Percentiles rank a stretch among this genome's conserved stretches.
phyloP scores from a whole-genome alignment of 768 basidiomycete genomes.

The Hygrocybe punicea region DNA sequence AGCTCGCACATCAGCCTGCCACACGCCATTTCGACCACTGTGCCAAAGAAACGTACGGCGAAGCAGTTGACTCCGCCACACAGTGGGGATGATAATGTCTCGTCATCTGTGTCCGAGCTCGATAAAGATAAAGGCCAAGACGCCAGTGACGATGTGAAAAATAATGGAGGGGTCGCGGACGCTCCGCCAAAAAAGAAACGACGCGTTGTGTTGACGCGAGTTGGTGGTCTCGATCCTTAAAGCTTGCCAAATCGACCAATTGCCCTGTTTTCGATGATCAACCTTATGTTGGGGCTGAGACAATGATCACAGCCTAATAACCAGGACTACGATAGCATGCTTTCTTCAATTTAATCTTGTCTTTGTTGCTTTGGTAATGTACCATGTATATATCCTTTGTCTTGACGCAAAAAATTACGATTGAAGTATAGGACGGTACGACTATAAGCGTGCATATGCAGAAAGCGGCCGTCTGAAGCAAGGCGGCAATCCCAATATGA shows the following conservation, averaged over 20 bases:
- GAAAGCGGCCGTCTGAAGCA: too few relatives aligned
- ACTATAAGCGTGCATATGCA: too few relatives aligned
- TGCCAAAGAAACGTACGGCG: slow-evolving; percentile 41
- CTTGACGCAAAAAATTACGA: not conserved
- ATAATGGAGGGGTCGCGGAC: slow-evolving; percentile 26
- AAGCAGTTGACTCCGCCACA: slow-evolving; percentile 49
- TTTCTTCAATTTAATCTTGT: too few relatives aligned
- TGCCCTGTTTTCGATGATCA: not conserved
- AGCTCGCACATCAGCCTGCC: slow-evolving; percentile 32
- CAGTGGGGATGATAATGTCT: slow-evolving; percentile 42
- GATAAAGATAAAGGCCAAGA: not conserved
- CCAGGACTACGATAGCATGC: too few relatives aligned
- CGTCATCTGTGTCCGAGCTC: not conserved
- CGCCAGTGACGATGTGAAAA: slow-evolving; percentile 9
- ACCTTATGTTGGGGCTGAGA: too few relatives aligned
- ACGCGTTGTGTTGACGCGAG: slow-evolving; percentile 68
- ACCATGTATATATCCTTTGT: too few relatives aligned
- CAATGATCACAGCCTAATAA: too few relatives aligned
- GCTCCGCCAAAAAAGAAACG: slow-evolving; percentile 85
- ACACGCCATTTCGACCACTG: slow-evolving; percentile 16
- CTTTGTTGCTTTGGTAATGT: too few relatives aligned
- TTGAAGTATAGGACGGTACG: not conserved
- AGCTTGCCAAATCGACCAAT: slow-evolving; percentile 9
- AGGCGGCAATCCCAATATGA: too few relatives aligned
- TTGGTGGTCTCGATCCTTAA: slow-evolving; percentile 53